A percentile compares a stretch with the other conserved stretches of the same genome.
phyloP scores from a whole-genome alignment of 2,329 filamentous ascomycete species.

The Trichoderma atrobrunneum region DNA sequence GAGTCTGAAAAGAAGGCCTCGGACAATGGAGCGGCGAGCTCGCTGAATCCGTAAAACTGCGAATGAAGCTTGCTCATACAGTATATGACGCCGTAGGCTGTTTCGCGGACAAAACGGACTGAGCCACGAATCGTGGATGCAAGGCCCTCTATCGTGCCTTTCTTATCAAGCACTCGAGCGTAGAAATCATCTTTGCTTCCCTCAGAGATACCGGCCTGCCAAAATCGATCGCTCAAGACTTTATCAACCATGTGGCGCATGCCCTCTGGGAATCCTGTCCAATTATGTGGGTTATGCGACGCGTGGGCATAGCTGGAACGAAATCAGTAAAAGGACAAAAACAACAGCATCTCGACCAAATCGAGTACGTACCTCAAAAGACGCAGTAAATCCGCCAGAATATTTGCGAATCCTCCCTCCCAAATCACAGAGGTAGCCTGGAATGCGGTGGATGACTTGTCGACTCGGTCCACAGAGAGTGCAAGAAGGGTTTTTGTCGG shows the following conservation, averaged over 20 bases:
- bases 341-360: background rate
- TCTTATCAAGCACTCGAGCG: slow-evolving; percentile 83
- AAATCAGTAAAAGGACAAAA: background rate
- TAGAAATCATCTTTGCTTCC: slow-evolving; percentile 98
- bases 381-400: slow-evolving; percentile 82
- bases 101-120: slow-evolving; percentile 85
- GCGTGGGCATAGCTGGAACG: slow-evolving; percentile 75
- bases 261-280: slow-evolving; percentile 71
- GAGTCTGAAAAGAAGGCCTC: slow-evolving; percentile 82
- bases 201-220: slow-evolving; percentile 95
- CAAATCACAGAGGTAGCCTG: slow-evolving; percentile 77
- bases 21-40: slow-evolving; percentile 78
- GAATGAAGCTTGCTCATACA: slow-evolving; percentile 85
- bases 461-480: slow-evolving; percentile 85
- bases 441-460: slow-evolving; percentile 69
- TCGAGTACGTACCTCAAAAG: slow-evolving; percentile 61
- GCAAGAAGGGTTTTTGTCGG: slow-evolving; percentile 89
- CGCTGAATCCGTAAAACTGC: slow-evolving; percentile 85
- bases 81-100: slow-evolving; percentile 90
- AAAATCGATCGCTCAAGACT: slow-evolving; percentile 91
- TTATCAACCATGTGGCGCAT: slow-evolving; percentile 74
- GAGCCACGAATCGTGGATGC: slow-evolving; percentile 89
- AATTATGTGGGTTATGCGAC: slow-evolving; percentile 83
- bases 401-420: slow-evolving; percentile 75
- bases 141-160: slow-evolving; percentile 85